Evolutionary conservation across 177 flowering plant genomes (phyloP).

Genomic region (Vitis hybrid): DNA sequence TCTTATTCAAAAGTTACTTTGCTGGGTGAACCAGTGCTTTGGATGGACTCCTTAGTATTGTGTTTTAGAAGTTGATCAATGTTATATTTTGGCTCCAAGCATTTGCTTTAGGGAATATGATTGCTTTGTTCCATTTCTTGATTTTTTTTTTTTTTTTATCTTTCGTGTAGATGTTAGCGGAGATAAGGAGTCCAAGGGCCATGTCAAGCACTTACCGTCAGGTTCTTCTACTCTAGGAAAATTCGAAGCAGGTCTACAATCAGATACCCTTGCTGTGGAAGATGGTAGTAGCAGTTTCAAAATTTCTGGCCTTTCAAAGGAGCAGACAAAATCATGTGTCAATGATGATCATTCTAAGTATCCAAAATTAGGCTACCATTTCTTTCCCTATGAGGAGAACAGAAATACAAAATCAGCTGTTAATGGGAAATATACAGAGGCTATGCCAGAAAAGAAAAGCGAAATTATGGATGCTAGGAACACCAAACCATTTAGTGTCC

Average conservation of each 20-base stretch:
- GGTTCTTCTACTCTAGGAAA: conserved; percentile 24
- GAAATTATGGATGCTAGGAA: conserved; percentile 11
- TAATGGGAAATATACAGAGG: conserved; percentile 13
- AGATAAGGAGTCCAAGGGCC: conserved; percentile 24
- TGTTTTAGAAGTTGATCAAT: not conserved
- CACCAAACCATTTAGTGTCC: conserved; percentile 8
- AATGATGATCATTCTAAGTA: conserved; percentile 14
- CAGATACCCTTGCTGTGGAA: conserved; percentile 11
- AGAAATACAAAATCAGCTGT: conserved; percentile 12
- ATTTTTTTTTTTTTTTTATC: conserved; percentile 18
- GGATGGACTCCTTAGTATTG: not conserved
- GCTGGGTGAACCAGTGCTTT: not conserved
- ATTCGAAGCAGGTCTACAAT: conserved; percentile 13
- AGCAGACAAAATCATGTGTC: conserved; percentile 8
- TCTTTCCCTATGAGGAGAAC: conserved; percentile 12
- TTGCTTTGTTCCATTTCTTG: conserved; percentile 17
- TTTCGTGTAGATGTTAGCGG: conserved; percentile 46
- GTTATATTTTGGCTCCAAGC: conserved; percentile 12
- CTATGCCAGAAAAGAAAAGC: conserved; percentile 13
- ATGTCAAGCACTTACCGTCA: conserved; percentile 22
- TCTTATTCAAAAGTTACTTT: not conserved
- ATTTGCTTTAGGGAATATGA: conserved; percentile 2
- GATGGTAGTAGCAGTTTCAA: conserved; percentile 11
- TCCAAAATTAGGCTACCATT: conserved; percentile 12
- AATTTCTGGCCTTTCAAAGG: conserved; percentile 12